Percentiles rank a stretch among this genome's conserved stretches.
These are phyloP conservation scores for Globisporangium alternatum DNA, from an alignment of 352 stramenopile genomes.

Conservation along the genomic window DNA sequence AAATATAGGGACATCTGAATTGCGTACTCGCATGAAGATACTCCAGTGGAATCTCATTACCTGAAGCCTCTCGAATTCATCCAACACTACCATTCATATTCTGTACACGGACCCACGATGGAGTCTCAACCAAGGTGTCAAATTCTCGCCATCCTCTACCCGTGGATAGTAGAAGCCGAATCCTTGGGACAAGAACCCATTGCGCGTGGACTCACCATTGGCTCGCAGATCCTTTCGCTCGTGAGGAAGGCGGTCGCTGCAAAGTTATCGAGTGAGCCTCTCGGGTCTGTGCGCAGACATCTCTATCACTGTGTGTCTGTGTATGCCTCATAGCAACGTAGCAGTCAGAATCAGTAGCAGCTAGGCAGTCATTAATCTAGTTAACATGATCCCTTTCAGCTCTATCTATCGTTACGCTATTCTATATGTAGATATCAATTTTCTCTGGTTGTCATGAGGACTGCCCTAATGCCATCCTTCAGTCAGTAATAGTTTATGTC, in stretches of 20 bases:
- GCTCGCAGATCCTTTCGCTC: conserved; percentile 32
- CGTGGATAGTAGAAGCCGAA: conserved; percentile 84
- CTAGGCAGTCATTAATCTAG: too few relatives aligned
- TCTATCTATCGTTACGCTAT: not conserved
- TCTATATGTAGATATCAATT: not conserved
- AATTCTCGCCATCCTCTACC: conserved; percentile 76
- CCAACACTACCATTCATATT: not conserved
- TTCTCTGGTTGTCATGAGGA: too few relatives aligned
- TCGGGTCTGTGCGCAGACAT: conserved; percentile 35
- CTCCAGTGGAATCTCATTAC: conserved; percentile 90
- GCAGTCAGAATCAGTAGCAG: not conserved
- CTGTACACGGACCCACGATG: not conserved
- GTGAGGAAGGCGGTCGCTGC: conserved; percentile 50
- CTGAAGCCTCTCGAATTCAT: conserved; percentile 59
- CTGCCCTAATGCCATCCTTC: too few relatives aligned
- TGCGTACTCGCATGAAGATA: conserved; percentile 64
- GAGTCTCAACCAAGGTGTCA: conserved; percentile 85
- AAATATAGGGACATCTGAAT: conserved; percentile 89
- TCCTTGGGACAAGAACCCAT: conserved; percentile 78
- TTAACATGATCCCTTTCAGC: not conserved
- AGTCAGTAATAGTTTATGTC: not conserved
- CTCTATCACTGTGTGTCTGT: not conserved
- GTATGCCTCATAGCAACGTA: not conserved
- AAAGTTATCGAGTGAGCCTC: conserved; percentile 55
- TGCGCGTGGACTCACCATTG: conserved; percentile 12